phyloP scores from a whole-genome alignment of 2,329 filamentous ascomycete species.

The Aureobasidium vineae region DNA sequence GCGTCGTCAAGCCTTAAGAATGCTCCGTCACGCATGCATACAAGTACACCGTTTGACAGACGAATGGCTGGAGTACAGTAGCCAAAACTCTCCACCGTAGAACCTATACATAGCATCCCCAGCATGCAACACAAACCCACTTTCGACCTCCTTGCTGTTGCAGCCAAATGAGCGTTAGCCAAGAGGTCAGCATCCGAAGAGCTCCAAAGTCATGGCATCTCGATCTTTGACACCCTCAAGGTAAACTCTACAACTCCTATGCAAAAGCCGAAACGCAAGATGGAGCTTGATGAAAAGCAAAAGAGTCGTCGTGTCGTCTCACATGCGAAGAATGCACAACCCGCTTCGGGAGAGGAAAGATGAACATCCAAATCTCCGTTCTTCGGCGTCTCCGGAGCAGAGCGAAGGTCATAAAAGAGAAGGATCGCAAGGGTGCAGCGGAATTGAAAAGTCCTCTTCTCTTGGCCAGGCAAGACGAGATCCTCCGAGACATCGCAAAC shows the following conservation, averaged over 20 bases:
- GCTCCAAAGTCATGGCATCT: neutral
- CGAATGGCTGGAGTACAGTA: neutral
- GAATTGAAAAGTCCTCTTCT: neutral
- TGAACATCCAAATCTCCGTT: constrained; percentile 8
- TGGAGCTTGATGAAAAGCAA: neutral
- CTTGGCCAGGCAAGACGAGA: neutral
- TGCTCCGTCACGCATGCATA: neutral
- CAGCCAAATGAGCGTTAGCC: neutral
- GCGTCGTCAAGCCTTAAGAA: neutral
- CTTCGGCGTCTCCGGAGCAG: neutral
- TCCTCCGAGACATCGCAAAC: neutral
- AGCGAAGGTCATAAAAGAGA: neutral
- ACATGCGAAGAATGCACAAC: neutral
- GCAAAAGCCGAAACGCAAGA: neutral
- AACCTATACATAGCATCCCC: constrained; percentile 3
- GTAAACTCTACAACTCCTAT: neutral
- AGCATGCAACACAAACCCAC: neutral
- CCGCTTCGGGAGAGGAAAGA: neutral
- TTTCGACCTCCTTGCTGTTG: neutral
- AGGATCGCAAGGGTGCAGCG: neutral
- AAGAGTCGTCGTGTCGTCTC: neutral
- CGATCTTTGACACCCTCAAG: neutral
- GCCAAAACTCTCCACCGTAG: neutral
- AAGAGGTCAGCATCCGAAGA: neutral
- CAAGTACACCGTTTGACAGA: constrained; percentile 1